Evolutionary conservation across 2,329 filamentous ascomycete species (phyloP).

Genomic region (Graphilbum sp.): DNA sequence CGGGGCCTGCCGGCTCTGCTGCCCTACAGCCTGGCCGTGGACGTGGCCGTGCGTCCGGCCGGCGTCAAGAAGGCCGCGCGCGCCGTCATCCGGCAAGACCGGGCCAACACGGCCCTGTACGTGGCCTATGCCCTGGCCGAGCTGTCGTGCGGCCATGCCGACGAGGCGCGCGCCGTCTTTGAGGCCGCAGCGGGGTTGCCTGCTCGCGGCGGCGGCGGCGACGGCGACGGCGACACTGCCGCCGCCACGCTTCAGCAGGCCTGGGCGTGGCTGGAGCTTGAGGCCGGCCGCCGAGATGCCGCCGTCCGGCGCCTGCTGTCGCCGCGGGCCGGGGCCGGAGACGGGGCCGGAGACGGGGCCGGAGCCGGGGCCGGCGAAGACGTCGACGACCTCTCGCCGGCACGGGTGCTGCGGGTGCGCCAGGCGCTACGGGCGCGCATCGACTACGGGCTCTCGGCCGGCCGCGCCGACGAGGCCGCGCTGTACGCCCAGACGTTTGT

Average conservation of each 20-base stretch:
- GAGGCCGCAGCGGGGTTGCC: constrained; percentile 22
- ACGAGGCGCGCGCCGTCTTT: constrained; percentile 48
- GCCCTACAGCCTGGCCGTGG: constrained; percentile 55
- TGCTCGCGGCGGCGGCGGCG: constrained; percentile 6
- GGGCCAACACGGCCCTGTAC: constrained; percentile 52
- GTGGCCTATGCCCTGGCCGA: constrained; percentile 67
- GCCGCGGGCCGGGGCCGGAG: background rate
- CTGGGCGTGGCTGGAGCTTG: constrained; percentile 54
- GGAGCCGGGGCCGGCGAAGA: background rate
- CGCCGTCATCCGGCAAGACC: constrained; percentile 49
- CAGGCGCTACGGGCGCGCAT: constrained; percentile 36
- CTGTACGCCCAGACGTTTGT: constrained; percentile 44
- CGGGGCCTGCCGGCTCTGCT: constrained; percentile 36
- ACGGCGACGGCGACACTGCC: no score
- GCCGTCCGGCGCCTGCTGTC: constrained; percentile 25
- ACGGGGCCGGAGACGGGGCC: constrained; percentile 1
- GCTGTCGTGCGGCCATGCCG: constrained; percentile 34
- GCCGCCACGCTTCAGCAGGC: constrained; percentile 47
- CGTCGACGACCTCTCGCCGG: constrained; percentile 13
- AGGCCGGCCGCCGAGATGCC: constrained; percentile 16
- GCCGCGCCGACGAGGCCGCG: constrained; percentile 29
- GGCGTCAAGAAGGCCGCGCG: constrained; percentile 57
- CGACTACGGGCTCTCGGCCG: constrained; percentile 37
- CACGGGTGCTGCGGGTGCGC: constrained; percentile 32
- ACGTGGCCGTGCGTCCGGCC: constrained; percentile 35